These are phyloP conservation scores for Chlorophyllum brunneum DNA, from an alignment of 768 basidiomycete species.

Conservation along the genomic window DNA sequence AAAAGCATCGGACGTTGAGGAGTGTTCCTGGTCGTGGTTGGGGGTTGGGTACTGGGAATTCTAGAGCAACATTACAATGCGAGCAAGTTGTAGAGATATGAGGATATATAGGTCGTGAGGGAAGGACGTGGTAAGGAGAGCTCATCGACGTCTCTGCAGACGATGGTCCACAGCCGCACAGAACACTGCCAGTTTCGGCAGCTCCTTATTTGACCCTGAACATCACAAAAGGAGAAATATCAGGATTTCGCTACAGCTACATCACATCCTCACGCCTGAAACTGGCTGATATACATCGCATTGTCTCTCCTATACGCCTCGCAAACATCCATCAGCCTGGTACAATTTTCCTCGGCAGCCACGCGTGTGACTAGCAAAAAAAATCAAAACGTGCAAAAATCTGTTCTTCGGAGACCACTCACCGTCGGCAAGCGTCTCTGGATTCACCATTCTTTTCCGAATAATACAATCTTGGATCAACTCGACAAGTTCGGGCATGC, in stretches of 20 bases:
- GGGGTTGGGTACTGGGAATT: conserved; percentile 66
- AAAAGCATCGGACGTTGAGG: conserved; percentile 67
- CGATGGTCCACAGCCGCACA: background rate
- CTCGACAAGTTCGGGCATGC: background rate
- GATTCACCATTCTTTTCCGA: background rate
- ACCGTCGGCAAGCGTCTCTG: background rate
- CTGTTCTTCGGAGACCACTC: background rate
- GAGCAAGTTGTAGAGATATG: conserved; percentile 64
- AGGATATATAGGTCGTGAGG: conserved; percentile 62
- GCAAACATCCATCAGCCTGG: background rate
- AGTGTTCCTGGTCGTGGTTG: conserved; percentile 51
- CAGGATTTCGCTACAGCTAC: background rate
- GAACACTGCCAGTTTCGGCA: conserved; percentile 3
- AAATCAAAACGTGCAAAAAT: background rate
- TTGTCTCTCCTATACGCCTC: background rate
- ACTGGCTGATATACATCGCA: background rate
- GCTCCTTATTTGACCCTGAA: background rate
- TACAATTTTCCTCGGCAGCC: background rate
- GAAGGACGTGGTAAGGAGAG: conserved; percentile 44
- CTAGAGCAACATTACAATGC: conserved; percentile 51
- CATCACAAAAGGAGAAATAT: background rate
- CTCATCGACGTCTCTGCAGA: conserved; percentile 34
- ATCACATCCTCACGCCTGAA: background rate
- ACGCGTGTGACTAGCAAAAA: background rate
- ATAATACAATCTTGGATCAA: background rate